A percentile compares a stretch with the other conserved stretches of the same genome.
These are phyloP conservation scores for Acaromyces ingoldii DNA, from an alignment of 1,284 basidiomycete genomes.

Conservation along the genomic window DNA sequence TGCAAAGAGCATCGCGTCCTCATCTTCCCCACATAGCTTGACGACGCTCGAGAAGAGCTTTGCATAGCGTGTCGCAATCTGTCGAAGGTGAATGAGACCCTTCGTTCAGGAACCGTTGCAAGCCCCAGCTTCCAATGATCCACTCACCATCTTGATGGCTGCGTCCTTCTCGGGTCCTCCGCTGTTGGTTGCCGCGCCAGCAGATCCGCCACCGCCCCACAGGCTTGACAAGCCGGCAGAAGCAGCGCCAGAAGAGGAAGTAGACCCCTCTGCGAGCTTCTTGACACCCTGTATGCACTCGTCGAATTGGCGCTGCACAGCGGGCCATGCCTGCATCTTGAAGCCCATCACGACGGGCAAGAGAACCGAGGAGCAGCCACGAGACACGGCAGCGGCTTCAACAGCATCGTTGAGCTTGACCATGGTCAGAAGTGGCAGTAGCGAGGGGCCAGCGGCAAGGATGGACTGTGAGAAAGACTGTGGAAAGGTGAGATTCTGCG, in stretches of 20 bases:
- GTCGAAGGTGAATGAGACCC: background rate
- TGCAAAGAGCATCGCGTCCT: conserved; percentile 2
- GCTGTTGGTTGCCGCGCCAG: background rate
- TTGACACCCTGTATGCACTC: conserved; percentile 27
- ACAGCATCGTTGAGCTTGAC: conserved; percentile 24
- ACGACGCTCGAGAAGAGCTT: conserved; percentile 2
- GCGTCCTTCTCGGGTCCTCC: background rate
- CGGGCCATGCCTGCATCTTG: conserved; percentile 34
- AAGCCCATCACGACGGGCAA: conserved; percentile 33
- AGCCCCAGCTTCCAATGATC: background rate
- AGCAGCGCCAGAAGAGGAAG: background rate
- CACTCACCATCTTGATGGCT: background rate
- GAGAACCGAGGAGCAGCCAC: conserved; percentile 22
- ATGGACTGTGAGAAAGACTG: conserved; percentile 23
- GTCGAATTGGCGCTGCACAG: conserved; percentile 31
- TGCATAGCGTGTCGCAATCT: background rate
- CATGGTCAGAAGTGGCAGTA: conserved; percentile 29
- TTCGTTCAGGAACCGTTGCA: background rate
- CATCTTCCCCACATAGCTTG: background rate
- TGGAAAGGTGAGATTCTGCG: background rate
- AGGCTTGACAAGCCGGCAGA: too few relatives aligned
- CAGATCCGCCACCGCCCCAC: background rate
- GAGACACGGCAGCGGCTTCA: conserved; percentile 8
- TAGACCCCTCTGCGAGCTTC: conserved; percentile 4
- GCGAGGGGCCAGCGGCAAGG: conserved; percentile 12